Evolutionary conservation across 257 asterid species (phyloP).

Genomic region (Prunella vulgaris): DNA sequence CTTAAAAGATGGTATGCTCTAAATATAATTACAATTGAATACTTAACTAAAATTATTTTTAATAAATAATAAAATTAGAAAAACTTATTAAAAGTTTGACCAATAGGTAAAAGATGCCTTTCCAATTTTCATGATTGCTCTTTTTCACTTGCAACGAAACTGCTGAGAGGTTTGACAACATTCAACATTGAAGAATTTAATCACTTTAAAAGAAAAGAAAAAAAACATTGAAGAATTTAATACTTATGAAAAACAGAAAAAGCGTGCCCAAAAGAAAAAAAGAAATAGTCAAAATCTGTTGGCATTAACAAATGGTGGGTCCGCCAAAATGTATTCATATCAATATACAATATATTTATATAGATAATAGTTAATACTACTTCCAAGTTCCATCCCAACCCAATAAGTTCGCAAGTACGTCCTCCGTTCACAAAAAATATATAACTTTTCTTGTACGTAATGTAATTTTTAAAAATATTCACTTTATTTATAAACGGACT

Average conservation of each 20-base stretch:
- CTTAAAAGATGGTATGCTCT: no score
- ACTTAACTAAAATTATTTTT: no score
- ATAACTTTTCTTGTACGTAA: no score
- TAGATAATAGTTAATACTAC: no score
- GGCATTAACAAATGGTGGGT: background rate
- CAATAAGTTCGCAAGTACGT: no score
- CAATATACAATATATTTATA: no score
- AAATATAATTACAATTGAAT: no score
- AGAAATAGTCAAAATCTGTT: slow-evolving; percentile 9
- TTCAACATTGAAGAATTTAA: background rate
- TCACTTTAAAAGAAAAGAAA: background rate
- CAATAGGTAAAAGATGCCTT: background rate
- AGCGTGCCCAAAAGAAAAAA: slow-evolving; percentile 1
- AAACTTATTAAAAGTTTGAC: background rate
- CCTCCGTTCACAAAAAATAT: no score
- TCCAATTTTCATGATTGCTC: background rate
- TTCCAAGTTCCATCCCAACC: no score
- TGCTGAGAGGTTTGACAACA: background rate
- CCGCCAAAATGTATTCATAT: background rate
- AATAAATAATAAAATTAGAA: background rate
- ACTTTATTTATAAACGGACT: no score
- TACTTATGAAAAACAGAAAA: background rate
- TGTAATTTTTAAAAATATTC: no score
- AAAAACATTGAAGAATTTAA: background rate
- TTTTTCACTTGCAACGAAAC: background rate